Base-by-base conservation (phyloP, 495 filamentous ascomycete species). In the Talaromyces trachyspermus region DNA sequence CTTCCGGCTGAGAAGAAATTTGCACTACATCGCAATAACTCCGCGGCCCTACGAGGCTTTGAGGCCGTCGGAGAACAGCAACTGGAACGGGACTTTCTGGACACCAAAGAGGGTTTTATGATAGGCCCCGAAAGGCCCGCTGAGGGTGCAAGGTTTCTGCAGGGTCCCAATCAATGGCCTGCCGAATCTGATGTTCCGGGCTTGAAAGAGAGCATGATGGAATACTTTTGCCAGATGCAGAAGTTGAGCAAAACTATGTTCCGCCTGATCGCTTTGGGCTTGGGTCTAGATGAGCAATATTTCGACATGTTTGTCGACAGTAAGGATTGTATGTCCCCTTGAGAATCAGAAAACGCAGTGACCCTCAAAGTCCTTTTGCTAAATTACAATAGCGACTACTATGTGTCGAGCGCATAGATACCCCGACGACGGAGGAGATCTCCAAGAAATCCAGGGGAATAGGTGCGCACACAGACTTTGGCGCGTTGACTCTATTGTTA, bases 391-490 rank as follows among this genome's bases (percentile, higher is more conserved):
- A 36, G 33, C 33, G 11, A 36, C 17, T 7, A 36, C 33, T n/a
- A 36, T 36, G 33, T 36, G 33, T 36, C 33, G 33, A 36, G 33
- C 33, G 4, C 33, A 36, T 36, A 36, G n/a, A 36, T 36, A 36
- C 17, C 33, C 33, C 33, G 33, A 14, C n/a, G n/a, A 36, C 33
- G 5, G 33, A 36, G 33, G 33, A 36, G n/a, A 36, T 36, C 11
- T 36, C 33, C 33, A 36, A 36, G 33, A 36, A 36, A n/a, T 36
- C 33, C 33, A 6, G 33, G 62, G 72, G 46, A 48, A 72, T 56
- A 53, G 75, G 72, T 10, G 76, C 73, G 0, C 76, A 79, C 46
- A 77, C 71, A 0, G 75, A 78, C 54, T 78, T 66, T 57, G 69
- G 71, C 14, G 63, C 57, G 9, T 55, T 76, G 2, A 76, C 73